Percentiles rank a stretch among this genome's conserved stretches.
Evolutionary conservation across 2,329 filamentous ascomycete genomes (phyloP).

Genomic region (Cladorrhinum sp.): DNA sequence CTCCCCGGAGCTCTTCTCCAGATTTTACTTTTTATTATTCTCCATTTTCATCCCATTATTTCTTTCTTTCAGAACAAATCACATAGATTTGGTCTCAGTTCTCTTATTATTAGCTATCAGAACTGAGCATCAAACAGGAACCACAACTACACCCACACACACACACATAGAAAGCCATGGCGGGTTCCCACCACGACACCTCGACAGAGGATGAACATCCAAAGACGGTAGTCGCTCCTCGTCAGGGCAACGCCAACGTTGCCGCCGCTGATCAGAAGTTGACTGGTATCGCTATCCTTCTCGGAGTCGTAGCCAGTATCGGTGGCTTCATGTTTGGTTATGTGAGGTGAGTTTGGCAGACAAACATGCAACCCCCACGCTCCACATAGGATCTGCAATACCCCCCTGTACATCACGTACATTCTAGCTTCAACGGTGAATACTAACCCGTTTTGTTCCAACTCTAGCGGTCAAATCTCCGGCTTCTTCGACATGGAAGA

Average conservation of each 20-base stretch:
- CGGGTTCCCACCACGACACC: neutral
- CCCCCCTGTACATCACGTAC: neutral
- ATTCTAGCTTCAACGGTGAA: slow-evolving; percentile 5
- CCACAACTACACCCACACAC: neutral
- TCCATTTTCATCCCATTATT: neutral
- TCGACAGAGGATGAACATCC: slow-evolving; percentile 7
- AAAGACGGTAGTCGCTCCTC: neutral
- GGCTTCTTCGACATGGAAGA: slow-evolving; percentile 61
- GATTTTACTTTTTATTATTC: neutral
- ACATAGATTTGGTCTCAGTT: too few species aligned
- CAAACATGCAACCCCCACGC: neutral
- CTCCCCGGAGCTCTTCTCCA: neutral
- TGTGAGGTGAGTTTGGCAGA: slow-evolving; percentile 51
- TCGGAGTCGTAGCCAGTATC: slow-evolving; percentile 52
- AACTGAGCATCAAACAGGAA: neutral
- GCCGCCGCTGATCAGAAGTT: slow-evolving; percentile 22
- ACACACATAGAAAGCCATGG: neutral
- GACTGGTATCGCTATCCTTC: slow-evolving; percentile 34
- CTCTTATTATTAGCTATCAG: too few species aligned
- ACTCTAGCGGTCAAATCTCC: slow-evolving; percentile 53
- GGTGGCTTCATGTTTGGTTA: slow-evolving; percentile 59
- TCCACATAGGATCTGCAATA: neutral
- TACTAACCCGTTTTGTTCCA: neutral
- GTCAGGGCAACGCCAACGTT: neutral
- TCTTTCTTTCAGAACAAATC: neutral